Evolutionary conservation across 108 stramenopile species (phyloP), one percentile per base, ranked within the genome.

Genomic region (Pseudonitzschia multistriata): DNA sequence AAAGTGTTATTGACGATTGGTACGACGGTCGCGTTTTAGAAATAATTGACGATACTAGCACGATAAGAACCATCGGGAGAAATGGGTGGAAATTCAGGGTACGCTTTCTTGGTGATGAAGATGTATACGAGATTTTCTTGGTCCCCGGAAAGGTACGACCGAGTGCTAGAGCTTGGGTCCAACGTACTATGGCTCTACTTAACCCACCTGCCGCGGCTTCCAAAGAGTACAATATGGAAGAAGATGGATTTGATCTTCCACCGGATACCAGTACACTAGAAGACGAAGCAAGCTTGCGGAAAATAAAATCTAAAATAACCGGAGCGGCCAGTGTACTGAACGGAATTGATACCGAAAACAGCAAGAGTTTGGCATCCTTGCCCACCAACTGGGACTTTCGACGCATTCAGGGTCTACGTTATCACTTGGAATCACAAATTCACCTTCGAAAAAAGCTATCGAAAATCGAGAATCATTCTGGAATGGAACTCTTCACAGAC

Each of bases 101-200:
- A 50, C 59, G 67, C 22, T 89, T 89, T 42, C 85, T 84, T 10
- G 88, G 86, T 8, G 83, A 82, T 13, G 85, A 81, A 28, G 70
- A 81, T n/a, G 74, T 83, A 15, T 89, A 90, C 53, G 67, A 73
- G 49, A 86, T 93, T 83, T 49, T 70, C 27, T 62, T 93, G 40
- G 68, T n/a, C 17, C 79, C 81, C 7, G 52, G 72, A 10, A 68
- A 85, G 27, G 85, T 93, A 14, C 76, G 89, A 27, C 89, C 92
- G n/a, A 83, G 83, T 48, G 88, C 86, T 6, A 47, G 79, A 27
- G 83, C 73, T 10, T 93, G 92, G 92, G 73, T 85, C 35, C 73
- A 80, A 49, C 67, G 92, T 59, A 82, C 85, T 11, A 62, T 68
- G 27, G 86, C 83, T 15, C 50, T 93, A 36, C 48, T 93, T 28